These are phyloP conservation scores for Trametes cubensis DNA, from an alignment of 768 basidiomycete genomes.

Conservation along the genomic window DNA sequence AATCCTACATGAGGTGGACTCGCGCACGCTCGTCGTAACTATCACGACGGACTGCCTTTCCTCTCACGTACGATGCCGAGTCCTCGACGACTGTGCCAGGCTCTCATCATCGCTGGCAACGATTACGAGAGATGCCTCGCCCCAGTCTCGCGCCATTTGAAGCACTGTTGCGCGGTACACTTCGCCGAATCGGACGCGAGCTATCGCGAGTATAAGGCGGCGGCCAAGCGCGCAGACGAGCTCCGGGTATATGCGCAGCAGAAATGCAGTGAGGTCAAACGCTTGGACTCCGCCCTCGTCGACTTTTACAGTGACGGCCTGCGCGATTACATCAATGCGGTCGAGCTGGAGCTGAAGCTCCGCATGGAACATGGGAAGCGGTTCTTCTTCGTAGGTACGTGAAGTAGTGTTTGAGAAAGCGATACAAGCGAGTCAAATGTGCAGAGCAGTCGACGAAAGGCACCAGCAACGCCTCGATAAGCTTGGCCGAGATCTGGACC, in stretches of 20 bases:
- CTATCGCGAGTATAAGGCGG: slow-evolving; percentile 4
- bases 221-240: neutral
- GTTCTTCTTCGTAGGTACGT: slow-evolving; percentile 3
- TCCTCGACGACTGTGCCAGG: neutral
- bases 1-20: too few species aligned
- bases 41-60: neutral
- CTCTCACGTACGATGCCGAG: neutral
- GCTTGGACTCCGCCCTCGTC: neutral
- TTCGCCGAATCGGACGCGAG: neutral
- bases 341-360: neutral
- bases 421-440: too few species aligned
- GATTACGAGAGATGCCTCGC: neutral
- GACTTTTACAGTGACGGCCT: neutral
- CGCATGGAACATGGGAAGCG: neutral
- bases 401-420: too few species aligned
- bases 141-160: neutral
- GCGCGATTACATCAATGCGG: slow-evolving; percentile 1
- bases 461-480: neutral
- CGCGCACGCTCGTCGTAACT: too few species aligned
- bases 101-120: neutral
- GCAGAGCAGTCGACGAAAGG: neutral
- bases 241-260: slow-evolving; percentile 2
- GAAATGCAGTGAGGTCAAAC: neutral
- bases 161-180: neutral
- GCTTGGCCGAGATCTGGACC: neutral